These are phyloP conservation scores for Cryphonectria japonica DNA, from an alignment of 2,329 filamentous ascomycete species.

Conservation along the genomic window DNA sequence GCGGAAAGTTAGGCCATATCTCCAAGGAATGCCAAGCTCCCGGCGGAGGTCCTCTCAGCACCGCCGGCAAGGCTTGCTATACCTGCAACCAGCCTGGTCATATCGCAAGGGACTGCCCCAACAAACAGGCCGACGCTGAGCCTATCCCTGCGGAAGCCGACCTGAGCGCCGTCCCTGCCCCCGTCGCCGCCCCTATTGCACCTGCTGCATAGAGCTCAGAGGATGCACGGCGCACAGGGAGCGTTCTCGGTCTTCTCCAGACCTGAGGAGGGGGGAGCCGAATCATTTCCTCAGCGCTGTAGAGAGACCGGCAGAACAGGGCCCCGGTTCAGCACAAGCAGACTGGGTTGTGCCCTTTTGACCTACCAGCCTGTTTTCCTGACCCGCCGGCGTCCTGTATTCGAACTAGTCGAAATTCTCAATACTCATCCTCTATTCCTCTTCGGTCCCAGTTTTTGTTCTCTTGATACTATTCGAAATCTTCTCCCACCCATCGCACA, in stretches of 20 bases:
- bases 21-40: conserved; percentile 93
- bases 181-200: conserved; percentile 42
- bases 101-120: conserved; percentile 91
- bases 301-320: background rate
- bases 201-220: conserved; percentile 46
- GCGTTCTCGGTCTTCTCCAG: background rate
- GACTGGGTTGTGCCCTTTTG: background rate
- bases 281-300: background rate
- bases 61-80: conserved; percentile 98
- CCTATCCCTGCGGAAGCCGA: conserved; percentile 44
- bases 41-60: conserved; percentile 94
- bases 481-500: background rate
- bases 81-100: conserved; percentile 94
- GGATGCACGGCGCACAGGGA: background rate
- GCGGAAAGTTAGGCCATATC: conserved; percentile 93
- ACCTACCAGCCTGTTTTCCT: background rate
- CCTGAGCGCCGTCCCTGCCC: conserved; percentile 44
- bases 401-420: conserved; percentile 15
- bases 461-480: background rate
- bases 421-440: conserved; percentile 6
- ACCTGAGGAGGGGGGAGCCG: background rate
- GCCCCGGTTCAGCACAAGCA: background rate
- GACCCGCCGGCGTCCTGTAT: background rate
- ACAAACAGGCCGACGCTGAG: conserved; percentile 57
- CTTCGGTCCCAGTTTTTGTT: background rate